Evolutionary conservation across 192 early-diverging fungal species (phyloP), one percentile per base, ranked within the genome.

Genomic region (Coemansia sp.): DNA sequence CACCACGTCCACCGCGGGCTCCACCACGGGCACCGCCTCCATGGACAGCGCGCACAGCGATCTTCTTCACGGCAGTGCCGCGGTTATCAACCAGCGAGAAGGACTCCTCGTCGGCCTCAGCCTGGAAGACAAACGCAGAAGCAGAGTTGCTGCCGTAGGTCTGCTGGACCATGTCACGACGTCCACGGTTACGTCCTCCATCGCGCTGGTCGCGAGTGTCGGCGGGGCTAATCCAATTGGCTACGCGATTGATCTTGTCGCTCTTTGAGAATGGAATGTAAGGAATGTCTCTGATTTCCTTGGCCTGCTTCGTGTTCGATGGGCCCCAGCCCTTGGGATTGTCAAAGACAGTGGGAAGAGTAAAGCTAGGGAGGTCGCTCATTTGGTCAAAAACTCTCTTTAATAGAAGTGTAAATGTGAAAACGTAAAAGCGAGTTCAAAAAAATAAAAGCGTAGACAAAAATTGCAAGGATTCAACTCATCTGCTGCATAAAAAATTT

Each of bases 191-290:
- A 33, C 80, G 78, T n/a, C 84, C 80, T 21, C 80, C 82, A 66
- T 84, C 74, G 28, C 75, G 74, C 58, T 69, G 64, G 62, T 82
- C 80, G 49, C 90, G 87, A 49, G 83, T 72, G 66, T 92, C 89
- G 66, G 88, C 82, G 58, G 90, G 90, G 40, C 84, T 83, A 62
- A 90, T 90, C 95, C 96, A 98, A 85, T 98, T 93, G 62, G 96
- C 95, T 39, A 94, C 92, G 70, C 94, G 92, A 63, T 94, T 95
- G 16, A 99, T 85, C 70, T 95, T 95, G 82, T 99, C 97, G 26
- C 89, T 87, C 86, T 98, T 98, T 42, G 91, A 94, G 88, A 92
- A 99, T 39, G 95, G 95, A 40, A 93, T 90, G 78, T 96, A 99
- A 16, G 97, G 97, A 64, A 99, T 91, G 75, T 91, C 93, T 63